Evolutionary conservation across 371 early-diverging fungal genomes (phyloP).

Genomic region (Rhizopus arrhizus): DNA sequence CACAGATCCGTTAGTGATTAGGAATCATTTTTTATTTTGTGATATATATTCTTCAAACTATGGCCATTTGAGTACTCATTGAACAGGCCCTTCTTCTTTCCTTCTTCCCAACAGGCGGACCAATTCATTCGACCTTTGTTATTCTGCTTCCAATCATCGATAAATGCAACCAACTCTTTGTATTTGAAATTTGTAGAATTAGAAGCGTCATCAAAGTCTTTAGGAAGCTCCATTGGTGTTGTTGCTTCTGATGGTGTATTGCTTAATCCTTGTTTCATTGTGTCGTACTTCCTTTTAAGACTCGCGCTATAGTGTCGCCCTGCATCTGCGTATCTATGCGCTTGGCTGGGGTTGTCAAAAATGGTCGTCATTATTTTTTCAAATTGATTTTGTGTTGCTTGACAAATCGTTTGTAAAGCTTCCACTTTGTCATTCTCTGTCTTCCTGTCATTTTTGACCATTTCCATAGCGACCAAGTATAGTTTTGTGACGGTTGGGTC

Average conservation of each 20-base stretch:
- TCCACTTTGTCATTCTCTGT: slow-evolving; percentile 22
- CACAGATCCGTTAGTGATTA: slow-evolving; percentile 20
- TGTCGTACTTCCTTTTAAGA: slow-evolving; percentile 23
- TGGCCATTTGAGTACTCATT: slow-evolving; percentile 18
- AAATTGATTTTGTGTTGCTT: slow-evolving; percentile 18
- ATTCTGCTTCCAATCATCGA: slow-evolving; percentile 22
- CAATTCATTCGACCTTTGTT: slow-evolving; percentile 22
- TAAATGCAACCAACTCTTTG: slow-evolving; percentile 18
- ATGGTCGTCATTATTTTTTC: slow-evolving; percentile 18
- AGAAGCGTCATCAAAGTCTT: slow-evolving; percentile 20
- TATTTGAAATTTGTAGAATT: slow-evolving; percentile 17
- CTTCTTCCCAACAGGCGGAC: slow-evolving; percentile 19
- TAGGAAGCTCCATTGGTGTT: slow-evolving; percentile 25
- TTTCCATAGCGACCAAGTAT: slow-evolving; percentile 26
- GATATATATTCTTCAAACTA: slow-evolving; percentile 17
- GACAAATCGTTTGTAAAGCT: slow-evolving; percentile 20
- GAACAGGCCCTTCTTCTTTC: slow-evolving; percentile 23
- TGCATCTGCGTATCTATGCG: slow-evolving; percentile 20
- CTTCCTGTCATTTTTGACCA: slow-evolving; percentile 19
- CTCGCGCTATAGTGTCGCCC: slow-evolving; percentile 22
- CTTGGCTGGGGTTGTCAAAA: slow-evolving; percentile 20
- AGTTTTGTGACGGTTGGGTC: slow-evolving; percentile 23
- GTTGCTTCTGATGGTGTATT: slow-evolving; percentile 23
- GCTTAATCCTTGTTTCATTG: slow-evolving; percentile 17
- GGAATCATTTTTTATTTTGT: slow-evolving; percentile 14